Base-by-base conservation (phyloP, 306 rosid species). In the Datisca glomerata region DNA sequence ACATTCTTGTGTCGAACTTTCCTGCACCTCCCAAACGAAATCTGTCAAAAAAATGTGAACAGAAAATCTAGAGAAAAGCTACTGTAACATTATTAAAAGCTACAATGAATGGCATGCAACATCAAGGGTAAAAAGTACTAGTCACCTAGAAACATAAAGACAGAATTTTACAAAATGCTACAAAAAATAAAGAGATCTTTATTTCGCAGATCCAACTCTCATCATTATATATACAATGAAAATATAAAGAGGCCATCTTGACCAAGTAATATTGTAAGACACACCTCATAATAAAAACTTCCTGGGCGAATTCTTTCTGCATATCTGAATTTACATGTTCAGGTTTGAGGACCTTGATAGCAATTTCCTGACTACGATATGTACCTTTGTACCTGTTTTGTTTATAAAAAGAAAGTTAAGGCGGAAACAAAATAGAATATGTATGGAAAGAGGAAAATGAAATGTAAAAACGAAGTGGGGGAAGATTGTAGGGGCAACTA, bases 211-310 rank as follows among this genome's bases (percentile, higher is more conserved):
- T n/a, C n/a, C n/a, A n/a, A n/a, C n/a, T n/a, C n/a, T n/a, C n/a
- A n/a, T n/a, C 33, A 28, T 31, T 11, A 31, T 31, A 8, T 31
- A 31, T n/a, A n/a, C n/a, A n/a, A n/a, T n/a, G n/a, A n/a, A n/a
- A n/a, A n/a, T n/a, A n/a, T n/a, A n/a, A n/a, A n/a, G n/a, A n/a
- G n/a, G n/a, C n/a, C n/a, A n/a, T n/a, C 36, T 31, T 8, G n/a
- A 31, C 36, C n/a, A n/a, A n/a, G n/a, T n/a, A n/a, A n/a, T n/a
- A n/a, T n/a, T n/a, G n/a, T 31, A 2, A 7, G 36, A 31, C 68
- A 42, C 53, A 85, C 99, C 94, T 91, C 96, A 91, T 78, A 47
- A 91, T 91, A 58, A 56, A 91, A 54, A 91, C 99, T 61, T 91
- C 99, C 68, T 91, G 99, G 3, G 71, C 81, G 33, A 91, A 91